These are phyloP conservation scores for Trichosporon ovoides DNA, from an alignment of 1,284 basidiomycete species.

Conservation along the genomic window DNA sequence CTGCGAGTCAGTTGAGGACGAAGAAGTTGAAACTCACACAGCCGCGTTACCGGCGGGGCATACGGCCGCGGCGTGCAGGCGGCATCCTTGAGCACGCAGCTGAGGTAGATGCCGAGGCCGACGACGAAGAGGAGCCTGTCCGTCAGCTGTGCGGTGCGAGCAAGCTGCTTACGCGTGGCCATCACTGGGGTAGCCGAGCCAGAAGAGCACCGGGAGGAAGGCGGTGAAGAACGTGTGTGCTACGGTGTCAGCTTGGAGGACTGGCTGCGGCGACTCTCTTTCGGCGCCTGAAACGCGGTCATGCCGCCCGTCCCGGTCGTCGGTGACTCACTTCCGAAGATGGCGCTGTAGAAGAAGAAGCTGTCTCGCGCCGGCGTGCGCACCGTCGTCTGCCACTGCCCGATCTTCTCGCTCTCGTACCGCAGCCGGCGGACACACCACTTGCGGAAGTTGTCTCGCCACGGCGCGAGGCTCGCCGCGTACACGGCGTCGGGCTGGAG, in stretches of 20 bases:
- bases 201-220: slow-evolving; percentile 76
- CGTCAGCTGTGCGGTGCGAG: not conserved
- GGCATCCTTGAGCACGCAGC: slow-evolving; percentile 82
- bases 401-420: slow-evolving; percentile 63
- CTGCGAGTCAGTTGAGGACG: slow-evolving; percentile 47
- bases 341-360: slow-evolving; percentile 86
- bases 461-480: slow-evolving; percentile 58
- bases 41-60: slow-evolving; percentile 78
- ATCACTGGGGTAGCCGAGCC: slow-evolving; percentile 69
- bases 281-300: not conserved
- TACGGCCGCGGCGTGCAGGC: slow-evolving; percentile 87
- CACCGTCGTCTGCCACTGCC: slow-evolving; percentile 61
- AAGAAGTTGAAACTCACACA: slow-evolving; percentile 49
- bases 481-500: slow-evolving; percentile 56
- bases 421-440: slow-evolving; percentile 59
- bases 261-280: not conserved
- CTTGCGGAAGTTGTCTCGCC: slow-evolving; percentile 63
- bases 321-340: slow-evolving; percentile 60
- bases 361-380: slow-evolving; percentile 69
- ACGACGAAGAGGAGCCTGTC: slow-evolving; percentile 65
- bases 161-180: slow-evolving; percentile 64
- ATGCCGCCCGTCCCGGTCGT: not conserved
- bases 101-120: slow-evolving; percentile 73
- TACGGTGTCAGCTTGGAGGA: slow-evolving; percentile 9
- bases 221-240: slow-evolving; percentile 93